Base-by-base conservation (phyloP, 2,329 filamentous ascomycete species). In the Trichoderma afroharzianum region DNA sequence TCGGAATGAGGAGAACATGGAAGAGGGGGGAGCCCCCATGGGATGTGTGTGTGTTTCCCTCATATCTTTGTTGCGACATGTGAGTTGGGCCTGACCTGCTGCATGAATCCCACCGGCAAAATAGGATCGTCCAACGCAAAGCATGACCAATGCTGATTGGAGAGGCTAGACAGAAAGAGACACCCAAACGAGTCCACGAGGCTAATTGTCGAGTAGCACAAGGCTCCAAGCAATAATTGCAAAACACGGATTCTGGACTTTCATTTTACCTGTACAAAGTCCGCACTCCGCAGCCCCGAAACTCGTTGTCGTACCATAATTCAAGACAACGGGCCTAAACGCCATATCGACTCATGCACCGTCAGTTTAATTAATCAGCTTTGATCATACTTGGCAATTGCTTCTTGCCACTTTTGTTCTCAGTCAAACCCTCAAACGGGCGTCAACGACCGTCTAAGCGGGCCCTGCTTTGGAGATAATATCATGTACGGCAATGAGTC, bases 71-170 rank as follows among this genome's bases (percentile, higher is more conserved):
- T 30, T 64, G 28, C 21, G 30, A 47, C 53, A 18, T 64, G 43
- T 53, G 63, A 28, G 32, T 18, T 58, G 63, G 53, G 24, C 50
- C 21, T 67, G 63, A 57, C 50, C 50, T 50, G n/a, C 47, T 39
- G 50, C 63, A 67, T 57, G 63, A 67, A 57, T 58, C 50, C 63
- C 50, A 43, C 63, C 50, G 50, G 50, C 63, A 67, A 26, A 58
- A 58, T 58, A 36, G 47, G 36, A 28, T 67, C 50, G 55, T 57
- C 24, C 39, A 67, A 58, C 50, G 21, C 11, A 43, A 43, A 58
- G 8, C n/a, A 43, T 5, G 24, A 11, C 32, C 36, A 24, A 43
- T 28, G 15, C n/a, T 36, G 21, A 50, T 63, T 47, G 11, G 18
- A 21, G 26, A 39, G 12, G 61, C 32, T 55, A 14, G 30, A 26